Conservation (phyloP, 768 basidiomycete genomes). For the Candolleomyces efflorescens region DNA sequence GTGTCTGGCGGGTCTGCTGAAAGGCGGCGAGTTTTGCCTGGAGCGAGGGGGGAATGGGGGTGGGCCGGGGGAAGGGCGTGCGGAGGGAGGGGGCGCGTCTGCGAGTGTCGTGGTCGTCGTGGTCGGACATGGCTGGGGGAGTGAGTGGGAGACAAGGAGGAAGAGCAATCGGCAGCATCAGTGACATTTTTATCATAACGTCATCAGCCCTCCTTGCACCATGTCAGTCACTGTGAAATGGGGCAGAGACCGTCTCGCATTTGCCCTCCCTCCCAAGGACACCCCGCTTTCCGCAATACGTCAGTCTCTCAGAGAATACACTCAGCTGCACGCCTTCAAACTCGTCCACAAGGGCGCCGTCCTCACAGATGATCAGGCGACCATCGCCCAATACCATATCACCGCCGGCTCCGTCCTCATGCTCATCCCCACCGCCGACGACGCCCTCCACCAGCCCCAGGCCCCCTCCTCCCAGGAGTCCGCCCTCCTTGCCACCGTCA, state of each 20-base stretch:
- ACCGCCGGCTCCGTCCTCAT: conserved; percentile 67
- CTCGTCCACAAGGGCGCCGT: conserved; percentile 88
- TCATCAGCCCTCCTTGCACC: conserved; percentile 4
- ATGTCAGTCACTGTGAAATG: conserved; percentile 47
- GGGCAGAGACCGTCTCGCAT: conserved; percentile 38
- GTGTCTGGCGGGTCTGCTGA: conserved; percentile 11
- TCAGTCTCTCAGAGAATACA: conserved; percentile 63
- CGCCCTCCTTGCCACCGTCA: conserved; percentile 49
- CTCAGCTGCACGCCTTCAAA: conserved; percentile 79
- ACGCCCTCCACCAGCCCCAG: conserved; percentile 23
- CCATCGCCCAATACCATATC: conserved; percentile 23
- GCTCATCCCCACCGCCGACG: conserved; percentile 56
- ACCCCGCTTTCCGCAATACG: conserved; percentile 59
- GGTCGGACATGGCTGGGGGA: not conserved
- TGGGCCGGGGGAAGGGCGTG: conserved; percentile 20
- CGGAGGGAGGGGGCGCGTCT: conserved; percentile 16
- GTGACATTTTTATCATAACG: conserved; percentile 1
- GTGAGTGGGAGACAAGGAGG: not conserved
- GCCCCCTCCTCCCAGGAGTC: conserved; percentile 40
- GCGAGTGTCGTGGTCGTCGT: conserved; percentile 10
- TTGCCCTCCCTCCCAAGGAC: conserved; percentile 52
- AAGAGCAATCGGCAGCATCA: not conserved
- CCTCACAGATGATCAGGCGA: conserved; percentile 76
- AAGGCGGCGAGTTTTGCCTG: conserved; percentile 89
- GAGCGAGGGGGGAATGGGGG: conserved; percentile 82